Conservation (phyloP, 2,329 filamentous ascomycete species). For the Pseudocercospora eumusae region DNA sequence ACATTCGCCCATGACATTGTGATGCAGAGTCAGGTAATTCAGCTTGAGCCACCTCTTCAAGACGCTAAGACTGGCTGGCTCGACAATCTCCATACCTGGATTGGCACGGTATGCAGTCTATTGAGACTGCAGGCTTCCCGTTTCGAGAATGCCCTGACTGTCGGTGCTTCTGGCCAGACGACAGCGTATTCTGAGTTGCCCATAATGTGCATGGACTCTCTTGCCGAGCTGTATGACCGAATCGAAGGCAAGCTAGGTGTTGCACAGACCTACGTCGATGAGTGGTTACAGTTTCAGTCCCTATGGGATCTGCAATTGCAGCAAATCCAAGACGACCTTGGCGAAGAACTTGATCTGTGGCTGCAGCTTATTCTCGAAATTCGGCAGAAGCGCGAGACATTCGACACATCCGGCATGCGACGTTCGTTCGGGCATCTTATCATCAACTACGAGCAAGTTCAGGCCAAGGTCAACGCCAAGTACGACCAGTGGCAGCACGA, state of each 20-base stretch:
- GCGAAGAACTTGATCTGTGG: slow-evolving; percentile 90
- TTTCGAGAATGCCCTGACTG: slow-evolving; percentile 82
- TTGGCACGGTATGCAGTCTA: slow-evolving; percentile 87
- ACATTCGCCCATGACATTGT: slow-evolving; percentile 86
- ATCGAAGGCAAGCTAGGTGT: slow-evolving; percentile 80
- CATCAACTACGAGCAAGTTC: slow-evolving; percentile 97
- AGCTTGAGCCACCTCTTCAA: slow-evolving; percentile 89
- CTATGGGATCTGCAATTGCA: slow-evolving; percentile 97
- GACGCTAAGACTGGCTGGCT: slow-evolving; percentile 93
- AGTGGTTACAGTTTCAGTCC: slow-evolving; percentile 98
- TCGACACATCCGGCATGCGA: slow-evolving; percentile 94
- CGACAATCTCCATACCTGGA: slow-evolving; percentile 86
- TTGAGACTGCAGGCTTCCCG: slow-evolving; percentile 92
- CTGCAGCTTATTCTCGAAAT: slow-evolving; percentile 96
- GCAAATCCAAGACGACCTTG: slow-evolving; percentile 88
- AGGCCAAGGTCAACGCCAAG: slow-evolving; percentile 97
- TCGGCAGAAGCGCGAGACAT: slow-evolving; percentile 89
- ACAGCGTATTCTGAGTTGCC: slow-evolving; percentile 82
- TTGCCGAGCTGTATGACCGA: slow-evolving; percentile 77
- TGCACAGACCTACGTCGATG: slow-evolving; percentile 85
- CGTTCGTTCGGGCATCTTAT: slow-evolving; percentile 90
- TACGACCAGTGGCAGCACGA: slow-evolving; percentile 99
- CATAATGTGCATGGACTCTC: slow-evolving; percentile 74
- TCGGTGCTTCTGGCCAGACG: slow-evolving; percentile 61
- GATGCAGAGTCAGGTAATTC: slow-evolving; percentile 97